Evolutionary conservation across 2,329 filamentous ascomycete species (phyloP).

Genomic region (Fusarium penzigii): DNA sequence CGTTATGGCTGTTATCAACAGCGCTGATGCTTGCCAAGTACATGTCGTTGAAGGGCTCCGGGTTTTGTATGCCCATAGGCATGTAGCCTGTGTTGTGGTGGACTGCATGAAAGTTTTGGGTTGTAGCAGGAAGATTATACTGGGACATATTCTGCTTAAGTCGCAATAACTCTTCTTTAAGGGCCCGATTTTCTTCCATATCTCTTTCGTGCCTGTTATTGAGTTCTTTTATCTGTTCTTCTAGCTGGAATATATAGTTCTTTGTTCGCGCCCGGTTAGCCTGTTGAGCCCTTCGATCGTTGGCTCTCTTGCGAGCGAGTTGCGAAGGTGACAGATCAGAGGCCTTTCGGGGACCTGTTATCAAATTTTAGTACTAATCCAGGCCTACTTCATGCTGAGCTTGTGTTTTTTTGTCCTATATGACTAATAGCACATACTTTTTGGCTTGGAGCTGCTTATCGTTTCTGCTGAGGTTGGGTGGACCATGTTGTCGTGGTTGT

Average conservation of each 20-base stretch:
- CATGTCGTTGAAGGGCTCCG: too few species aligned
- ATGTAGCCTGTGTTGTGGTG: too few species aligned
- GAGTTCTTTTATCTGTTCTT: constrained; percentile 74
- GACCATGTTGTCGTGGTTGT: constrained; percentile 35
- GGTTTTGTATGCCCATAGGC: too few species aligned
- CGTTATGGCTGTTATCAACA: too few species aligned
- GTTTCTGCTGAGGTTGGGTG: constrained; percentile 47
- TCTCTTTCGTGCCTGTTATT: constrained; percentile 50
- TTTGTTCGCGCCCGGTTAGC: constrained; percentile 86
- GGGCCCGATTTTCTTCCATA: constrained; percentile 51
- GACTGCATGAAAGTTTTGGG: too few species aligned
- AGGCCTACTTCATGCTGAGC: not conserved
- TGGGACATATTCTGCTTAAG: constrained; percentile 47
- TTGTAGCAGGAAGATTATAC: constrained; percentile 6
- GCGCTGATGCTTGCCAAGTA: too few species aligned
- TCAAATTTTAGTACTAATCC: constrained; percentile 11
- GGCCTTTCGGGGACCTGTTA: constrained; percentile 68
- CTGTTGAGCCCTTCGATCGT: constrained; percentile 87
- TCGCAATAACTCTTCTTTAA: constrained; percentile 53
- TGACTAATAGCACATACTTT: constrained; percentile 38
- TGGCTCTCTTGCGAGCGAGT: constrained; percentile 85
- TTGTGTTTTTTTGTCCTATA: not conserved
- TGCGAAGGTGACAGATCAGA: constrained; percentile 87
- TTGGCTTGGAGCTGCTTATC: constrained; percentile 46
- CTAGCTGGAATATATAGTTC: constrained; percentile 78